phyloP scores from a whole-genome alignment of 345 rosid species.

The Viola odorata region DNA sequence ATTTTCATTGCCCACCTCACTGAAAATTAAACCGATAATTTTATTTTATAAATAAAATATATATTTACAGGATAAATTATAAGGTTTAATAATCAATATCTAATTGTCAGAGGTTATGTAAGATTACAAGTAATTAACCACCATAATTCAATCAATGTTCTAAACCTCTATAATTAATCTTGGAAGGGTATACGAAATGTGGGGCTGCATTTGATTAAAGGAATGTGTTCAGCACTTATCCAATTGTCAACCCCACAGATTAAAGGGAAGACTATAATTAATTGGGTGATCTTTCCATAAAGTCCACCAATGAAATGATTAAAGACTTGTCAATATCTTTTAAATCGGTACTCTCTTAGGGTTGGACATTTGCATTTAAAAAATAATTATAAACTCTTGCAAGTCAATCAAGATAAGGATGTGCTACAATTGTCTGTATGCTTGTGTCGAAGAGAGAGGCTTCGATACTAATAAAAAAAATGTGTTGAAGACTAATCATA shows the following conservation, averaged over 20 bases:
- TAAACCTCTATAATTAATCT: no score
- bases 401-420: conserved; percentile 31
- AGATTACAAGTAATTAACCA: no score
- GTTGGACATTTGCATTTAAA: conserved; percentile 9
- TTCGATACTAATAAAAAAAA: no score
- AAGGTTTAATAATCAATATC: no score
- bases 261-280: conserved; percentile 8
- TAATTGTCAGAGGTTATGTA: no score
- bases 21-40: no score
- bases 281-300: conserved; percentile 14
- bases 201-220: conserved; percentile 15
- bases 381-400: background rate
- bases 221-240: conserved; percentile 17
- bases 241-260: conserved; percentile 39
- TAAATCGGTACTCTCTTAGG: conserved; percentile 8
- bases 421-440: background rate
- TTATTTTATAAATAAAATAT: no score
- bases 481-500: no score
- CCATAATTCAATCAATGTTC: no score
- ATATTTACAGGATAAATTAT: no score
- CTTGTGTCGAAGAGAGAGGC: background rate
- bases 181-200: background rate
- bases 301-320: conserved; percentile 23
- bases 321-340: conserved; percentile 18
- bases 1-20: no score